These are phyloP conservation scores for Candida pseudoglaebosa DNA, from an alignment of 805 yeast species.

Conservation along the genomic window DNA sequence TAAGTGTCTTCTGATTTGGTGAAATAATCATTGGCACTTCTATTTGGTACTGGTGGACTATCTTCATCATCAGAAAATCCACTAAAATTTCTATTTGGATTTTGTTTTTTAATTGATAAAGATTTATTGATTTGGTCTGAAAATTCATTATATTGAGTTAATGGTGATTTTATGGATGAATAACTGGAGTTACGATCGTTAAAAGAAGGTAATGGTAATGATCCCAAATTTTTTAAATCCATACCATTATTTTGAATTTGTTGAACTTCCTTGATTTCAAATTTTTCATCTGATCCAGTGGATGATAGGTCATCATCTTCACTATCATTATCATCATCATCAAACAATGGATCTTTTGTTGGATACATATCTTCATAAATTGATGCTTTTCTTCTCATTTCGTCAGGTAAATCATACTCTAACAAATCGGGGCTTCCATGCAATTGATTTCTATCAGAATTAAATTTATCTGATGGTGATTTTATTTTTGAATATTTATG, in stretches of 20 bases:
- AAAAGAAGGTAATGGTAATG: constrained; percentile 22
- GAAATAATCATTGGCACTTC: constrained; percentile 5
- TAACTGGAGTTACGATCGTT: constrained; percentile 29
- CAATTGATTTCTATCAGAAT: constrained; percentile 30
- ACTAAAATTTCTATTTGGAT: constrained; percentile 4
- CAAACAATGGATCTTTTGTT: constrained; percentile 32
- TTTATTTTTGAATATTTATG: constrained; percentile 38
- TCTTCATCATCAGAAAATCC: constrained; percentile 5
- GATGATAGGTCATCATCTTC: constrained; percentile 14
- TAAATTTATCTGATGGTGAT: constrained; percentile 39
- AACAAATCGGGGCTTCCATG: constrained; percentile 32
- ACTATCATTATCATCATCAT: constrained; percentile 25
- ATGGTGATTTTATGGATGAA: constrained; percentile 40
- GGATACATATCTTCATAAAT: constrained; percentile 32
- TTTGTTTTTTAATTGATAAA: constrained; percentile 11
- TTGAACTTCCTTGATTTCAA: constrained; percentile 20
- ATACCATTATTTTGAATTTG: constrained; percentile 6
- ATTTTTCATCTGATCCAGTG: constrained; percentile 11
- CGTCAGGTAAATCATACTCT: constrained; percentile 32
- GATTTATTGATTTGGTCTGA: constrained; percentile 32
- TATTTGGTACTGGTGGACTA: constrained; percentile 19
- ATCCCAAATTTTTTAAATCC: constrained; percentile 6
- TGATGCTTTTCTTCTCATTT: constrained; percentile 22
- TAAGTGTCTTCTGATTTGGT: constrained; percentile 13
- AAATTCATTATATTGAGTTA: constrained; percentile 41